Base-by-base conservation (phyloP, 768 basidiomycete species). In the Lactarius quietus region DNA sequence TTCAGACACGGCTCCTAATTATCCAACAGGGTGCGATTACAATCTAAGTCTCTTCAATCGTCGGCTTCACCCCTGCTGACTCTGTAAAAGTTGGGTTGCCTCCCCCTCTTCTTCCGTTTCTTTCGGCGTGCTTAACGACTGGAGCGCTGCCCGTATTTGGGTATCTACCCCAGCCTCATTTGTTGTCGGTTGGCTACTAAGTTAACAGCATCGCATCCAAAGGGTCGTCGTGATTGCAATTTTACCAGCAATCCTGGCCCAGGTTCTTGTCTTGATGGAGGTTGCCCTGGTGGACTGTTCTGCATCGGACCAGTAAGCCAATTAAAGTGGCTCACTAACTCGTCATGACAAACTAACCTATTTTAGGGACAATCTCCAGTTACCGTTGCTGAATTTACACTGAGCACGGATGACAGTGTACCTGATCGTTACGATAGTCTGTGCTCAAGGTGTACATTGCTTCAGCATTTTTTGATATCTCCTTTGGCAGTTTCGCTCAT, bases 121-220 rank as follows among this genome's bases (percentile, higher is more conserved):
- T 43, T 77, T 79, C 69, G 63, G 59, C 35, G 76, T 79, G 29
- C 78, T 76, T 20, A 72, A 79, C 58, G 73, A 79, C 69, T 80
- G 79, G 78, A 71, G 67, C 29, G 71, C 77, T 5, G 78, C 75
- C 15, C 74, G 78, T 39, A 78, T 80, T 62, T 79, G 78, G 78
- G 76, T 76, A 55, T 12, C 64, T 57, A 6, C 39, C 23, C 23
- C 53, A 53, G 28, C 12, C 9, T 43, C 43, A 14, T 20, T 26
- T 57, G 6, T n/a, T 17, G 6, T 51, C 18, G 26, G 14, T 17
- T 38, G 33, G n/a, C 1, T 7, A 52, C 48, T n/a, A n/a, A n/a
- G n/a, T n/a, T 60, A 20, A 58, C 45, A 17, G n/a, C 35, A 38
- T 35, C 17, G 8, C 7, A 52, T 31, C n/a, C 29, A 9, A 59